These are phyloP conservation scores for Colletotrichum theobromicola DNA, from an alignment of 2,329 filamentous ascomycete genomes.

Conservation along the genomic window DNA sequence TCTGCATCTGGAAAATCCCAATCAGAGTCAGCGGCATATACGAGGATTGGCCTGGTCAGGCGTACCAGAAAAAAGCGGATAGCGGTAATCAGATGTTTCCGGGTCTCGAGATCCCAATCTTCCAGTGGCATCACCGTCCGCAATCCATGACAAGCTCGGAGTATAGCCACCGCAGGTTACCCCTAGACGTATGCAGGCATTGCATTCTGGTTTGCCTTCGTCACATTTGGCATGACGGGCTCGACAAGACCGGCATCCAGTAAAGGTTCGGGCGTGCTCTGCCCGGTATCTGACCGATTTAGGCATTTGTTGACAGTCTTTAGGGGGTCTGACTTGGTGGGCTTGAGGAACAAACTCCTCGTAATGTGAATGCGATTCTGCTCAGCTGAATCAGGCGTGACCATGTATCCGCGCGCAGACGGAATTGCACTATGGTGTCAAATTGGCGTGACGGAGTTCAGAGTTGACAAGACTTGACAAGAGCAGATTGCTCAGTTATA, in stretches of 20 bases:
- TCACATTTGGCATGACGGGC: constrained; percentile 50
- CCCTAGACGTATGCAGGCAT: constrained; percentile 37
- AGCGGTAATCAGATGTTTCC: background rate
- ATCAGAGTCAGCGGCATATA: background rate
- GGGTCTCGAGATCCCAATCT: background rate
- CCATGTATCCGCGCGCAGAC: background rate
- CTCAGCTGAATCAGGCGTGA: background rate
- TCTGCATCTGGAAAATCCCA: background rate
- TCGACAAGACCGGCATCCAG: constrained; percentile 37
- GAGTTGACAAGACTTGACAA: background rate
- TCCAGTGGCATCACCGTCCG: background rate
- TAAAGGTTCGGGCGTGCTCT: constrained; percentile 28
- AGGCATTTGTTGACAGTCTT: background rate
- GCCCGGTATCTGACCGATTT: background rate
- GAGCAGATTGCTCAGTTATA: background rate
- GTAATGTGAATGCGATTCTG: background rate
- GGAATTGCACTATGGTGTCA: background rate
- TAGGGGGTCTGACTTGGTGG: background rate
- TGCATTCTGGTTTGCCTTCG: constrained; percentile 43
- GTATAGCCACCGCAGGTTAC: constrained; percentile 42
- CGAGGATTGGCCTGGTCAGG: background rate
- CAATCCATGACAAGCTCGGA: background rate
- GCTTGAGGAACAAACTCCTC: background rate
- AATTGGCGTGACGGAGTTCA: background rate
- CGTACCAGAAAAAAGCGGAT: background rate